Conservation (phyloP, 2,329 filamentous ascomycete species). For the Gaeumannomyces tritici region DNA sequence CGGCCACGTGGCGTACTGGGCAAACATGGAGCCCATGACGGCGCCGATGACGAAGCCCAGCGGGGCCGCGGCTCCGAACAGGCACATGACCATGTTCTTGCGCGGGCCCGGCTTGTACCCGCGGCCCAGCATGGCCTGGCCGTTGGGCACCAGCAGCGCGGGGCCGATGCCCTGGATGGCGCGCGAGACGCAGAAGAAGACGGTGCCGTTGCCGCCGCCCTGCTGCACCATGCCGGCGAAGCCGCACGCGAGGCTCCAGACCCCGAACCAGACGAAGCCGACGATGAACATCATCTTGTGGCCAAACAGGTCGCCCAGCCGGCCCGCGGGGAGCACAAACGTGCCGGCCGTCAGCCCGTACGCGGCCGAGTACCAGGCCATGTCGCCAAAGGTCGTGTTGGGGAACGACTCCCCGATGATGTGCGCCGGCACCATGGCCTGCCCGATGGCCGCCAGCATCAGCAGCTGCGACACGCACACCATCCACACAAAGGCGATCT, state of each 20-base stretch:
- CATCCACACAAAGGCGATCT: slow-evolving; percentile 26
- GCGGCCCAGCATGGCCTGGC: slow-evolving; percentile 49
- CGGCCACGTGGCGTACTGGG: slow-evolving; percentile 33
- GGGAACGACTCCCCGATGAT: slow-evolving; percentile 37
- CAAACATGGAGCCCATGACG: slow-evolving; percentile 28
- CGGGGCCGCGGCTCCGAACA: slow-evolving; percentile 37
- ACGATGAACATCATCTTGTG: slow-evolving; percentile 43
- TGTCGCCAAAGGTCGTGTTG: slow-evolving; percentile 28
- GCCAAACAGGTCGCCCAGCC: slow-evolving; percentile 48
- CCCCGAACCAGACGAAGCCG: slow-evolving; percentile 44
- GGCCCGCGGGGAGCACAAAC: slow-evolving; percentile 47
- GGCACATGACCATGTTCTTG: slow-evolving; percentile 50
- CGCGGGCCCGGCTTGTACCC: slow-evolving; percentile 45
- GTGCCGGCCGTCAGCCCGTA: slow-evolving; percentile 47
- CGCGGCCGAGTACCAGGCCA: slow-evolving; percentile 48
- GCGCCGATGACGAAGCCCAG: slow-evolving; percentile 33
- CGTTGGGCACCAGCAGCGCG: slow-evolving; percentile 54
- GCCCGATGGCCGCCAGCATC: slow-evolving; percentile 36
- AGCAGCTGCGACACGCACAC: slow-evolving; percentile 32
- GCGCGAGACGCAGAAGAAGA: slow-evolving; percentile 14
- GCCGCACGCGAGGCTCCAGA: slow-evolving; percentile 42
- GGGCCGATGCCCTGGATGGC: slow-evolving; percentile 39
- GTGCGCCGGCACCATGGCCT: slow-evolving; percentile 35
- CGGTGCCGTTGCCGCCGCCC: slow-evolving; percentile 10
- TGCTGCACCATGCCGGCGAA: slow-evolving; percentile 18